These are phyloP conservation scores for Straminergon stramineum DNA, from an alignment of 225 moss, liverwort and hornwort genomes.

Conservation along the genomic window DNA sequence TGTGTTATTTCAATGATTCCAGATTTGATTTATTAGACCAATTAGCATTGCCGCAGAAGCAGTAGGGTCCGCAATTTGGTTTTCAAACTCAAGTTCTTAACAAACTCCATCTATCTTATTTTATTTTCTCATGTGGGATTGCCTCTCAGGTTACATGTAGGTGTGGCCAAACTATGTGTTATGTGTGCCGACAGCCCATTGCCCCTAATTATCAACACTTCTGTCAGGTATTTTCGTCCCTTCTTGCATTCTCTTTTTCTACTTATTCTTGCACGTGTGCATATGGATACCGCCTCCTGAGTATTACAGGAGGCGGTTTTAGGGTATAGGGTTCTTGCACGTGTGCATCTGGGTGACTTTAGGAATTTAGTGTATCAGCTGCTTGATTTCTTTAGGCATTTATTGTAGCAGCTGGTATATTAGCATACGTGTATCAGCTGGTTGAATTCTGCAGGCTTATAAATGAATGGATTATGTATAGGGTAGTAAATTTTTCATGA, in stretches of 20 bases:
- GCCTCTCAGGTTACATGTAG: constrained; percentile 60
- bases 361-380: neutral
- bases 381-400: neutral
- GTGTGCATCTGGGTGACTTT: neutral
- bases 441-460: neutral
- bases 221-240: constrained; percentile 37
- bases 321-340: too few relatives aligned
- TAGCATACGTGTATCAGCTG: neutral
- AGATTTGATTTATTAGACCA: neutral
- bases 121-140: neutral
- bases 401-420: neutral
- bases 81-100: neutral
- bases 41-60: neutral
- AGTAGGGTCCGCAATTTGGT: neutral
- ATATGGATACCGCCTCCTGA: too few relatives aligned
- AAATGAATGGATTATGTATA: neutral
- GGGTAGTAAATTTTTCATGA: neutral
- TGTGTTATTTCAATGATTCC: neutral
- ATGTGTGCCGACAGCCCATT: constrained; percentile 59
- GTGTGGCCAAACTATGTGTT: constrained; percentile 77
- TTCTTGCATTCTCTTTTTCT: neutral
- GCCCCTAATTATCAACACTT: constrained; percentile 57
- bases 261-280: neutral
- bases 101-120: neutral
- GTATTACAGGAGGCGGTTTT: too few relatives aligned